Conservation (phyloP, 163 green algal genomes). For the Scenedesmus sp. region DNA sequence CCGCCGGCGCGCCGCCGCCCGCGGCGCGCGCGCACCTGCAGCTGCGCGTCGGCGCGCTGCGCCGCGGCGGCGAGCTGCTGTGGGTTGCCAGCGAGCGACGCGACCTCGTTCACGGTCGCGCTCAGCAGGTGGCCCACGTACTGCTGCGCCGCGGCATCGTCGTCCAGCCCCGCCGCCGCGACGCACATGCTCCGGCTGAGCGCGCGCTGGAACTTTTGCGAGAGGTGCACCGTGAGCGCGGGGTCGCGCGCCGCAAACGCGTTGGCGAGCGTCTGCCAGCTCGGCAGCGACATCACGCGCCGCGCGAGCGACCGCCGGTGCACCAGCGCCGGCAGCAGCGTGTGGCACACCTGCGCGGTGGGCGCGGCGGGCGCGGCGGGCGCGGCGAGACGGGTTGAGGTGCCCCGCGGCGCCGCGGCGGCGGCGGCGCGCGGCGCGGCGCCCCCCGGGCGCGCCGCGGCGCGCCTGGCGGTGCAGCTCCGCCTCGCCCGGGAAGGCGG, state of each 20-base stretch:
- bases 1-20: too few relatives aligned
- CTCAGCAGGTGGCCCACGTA: slow-evolving; percentile 50
- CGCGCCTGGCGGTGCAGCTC: slow-evolving; percentile 67
- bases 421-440: too few relatives aligned
- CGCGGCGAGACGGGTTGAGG: too few relatives aligned
- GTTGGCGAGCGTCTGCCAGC: slow-evolving; percentile 64
- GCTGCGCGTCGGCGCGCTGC: slow-evolving; percentile 36
- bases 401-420: too few relatives aligned
- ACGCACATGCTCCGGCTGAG: slow-evolving; percentile 49
- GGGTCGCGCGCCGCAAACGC: slow-evolving; percentile 50
- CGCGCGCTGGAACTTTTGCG: slow-evolving; percentile 56
- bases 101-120: slow-evolving; percentile 45
- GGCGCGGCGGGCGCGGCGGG: background rate
- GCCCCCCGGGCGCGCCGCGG: background rate
- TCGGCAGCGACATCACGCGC: slow-evolving; percentile 47
- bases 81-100: slow-evolving; percentile 32
- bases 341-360: slow-evolving; percentile 46
- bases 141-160: slow-evolving; percentile 15
- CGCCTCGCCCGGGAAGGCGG: slow-evolving; percentile 66
- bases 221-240: slow-evolving; percentile 43
- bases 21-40: slow-evolving; percentile 10
- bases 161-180: slow-evolving; percentile 41
- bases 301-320: slow-evolving; percentile 50
- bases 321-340: slow-evolving; percentile 73
- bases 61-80: slow-evolving; percentile 29